Evolutionary conservation across 371 early-diverging fungal species (phyloP), one percentile per base, ranked within the genome.

Genomic region (Saksenaea oblongispora): DNA sequence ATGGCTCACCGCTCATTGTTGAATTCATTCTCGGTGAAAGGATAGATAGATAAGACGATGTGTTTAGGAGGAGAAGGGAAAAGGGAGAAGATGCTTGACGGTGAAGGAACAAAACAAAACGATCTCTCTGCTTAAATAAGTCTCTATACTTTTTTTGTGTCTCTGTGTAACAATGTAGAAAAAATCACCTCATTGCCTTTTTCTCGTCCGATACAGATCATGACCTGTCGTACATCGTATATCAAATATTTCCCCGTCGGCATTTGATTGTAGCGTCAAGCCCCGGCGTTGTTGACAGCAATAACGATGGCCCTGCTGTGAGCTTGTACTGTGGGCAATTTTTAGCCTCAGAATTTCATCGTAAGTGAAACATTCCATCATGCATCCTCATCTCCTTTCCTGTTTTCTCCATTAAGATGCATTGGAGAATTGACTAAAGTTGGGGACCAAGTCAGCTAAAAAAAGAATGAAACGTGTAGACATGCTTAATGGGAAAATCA

Each of bases 21-120:
- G 61, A 9, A n/a, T 61, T 61, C 61, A 61, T 61, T 22, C 7
- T 18, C 11, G n/a, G 3, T 26, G 47, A 60, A 60, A 24, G 39
- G 13, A 15, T 22, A 37, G 39, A 27, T 17, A 37, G 39, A 59
- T 35, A n/a, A n/a, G n/a, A n/a, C n/a, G 59, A 59, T 31, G 39
- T 37, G 26, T 9, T 36, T 18, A 59, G 26, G 36, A 10, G 27
- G 14, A 26, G 15, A 59, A 22, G 24, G 8, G n/a, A 14, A 36
- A 15, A 26, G 28, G 42, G 44, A 44, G 31, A 22, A 47, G 51
- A 22, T 22, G 24, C 22, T 22, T 10, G 51, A 47, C 22, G 51
- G 51, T 47, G 24, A 26, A 22, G 27, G 51, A 4, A 18, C 51
- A 47, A 22, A 47, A 47, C 51, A 22, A 47, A 47, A 47, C 10